Evolutionary conservation across 192 early-diverging fungal genomes (phyloP).

Genomic region (Coemansia sp.): DNA sequence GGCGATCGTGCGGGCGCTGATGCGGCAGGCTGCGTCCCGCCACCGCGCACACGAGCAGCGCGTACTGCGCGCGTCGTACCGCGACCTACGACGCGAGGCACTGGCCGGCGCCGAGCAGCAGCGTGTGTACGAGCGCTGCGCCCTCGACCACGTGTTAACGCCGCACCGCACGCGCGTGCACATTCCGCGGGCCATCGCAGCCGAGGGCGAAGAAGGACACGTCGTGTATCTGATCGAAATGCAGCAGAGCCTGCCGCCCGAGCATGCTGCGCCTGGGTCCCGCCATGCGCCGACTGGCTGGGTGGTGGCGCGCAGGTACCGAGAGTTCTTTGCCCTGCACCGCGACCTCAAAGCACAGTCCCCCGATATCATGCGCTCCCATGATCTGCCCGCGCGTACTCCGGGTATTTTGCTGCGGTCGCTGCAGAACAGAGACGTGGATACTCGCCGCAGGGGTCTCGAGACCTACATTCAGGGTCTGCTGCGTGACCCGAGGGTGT

Average conservation of each 20-base stretch:
- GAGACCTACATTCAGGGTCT: slow-evolving; percentile 72
- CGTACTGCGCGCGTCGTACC: slow-evolving; percentile 61
- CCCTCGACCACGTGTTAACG: slow-evolving; percentile 61
- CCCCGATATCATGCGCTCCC: slow-evolving; percentile 48
- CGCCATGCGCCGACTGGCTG: slow-evolving; percentile 54
- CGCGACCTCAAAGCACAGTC: slow-evolving; percentile 60
- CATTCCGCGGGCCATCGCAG: slow-evolving; percentile 37
- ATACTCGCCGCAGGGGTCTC: slow-evolving; percentile 63
- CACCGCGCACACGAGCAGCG: slow-evolving; percentile 61
- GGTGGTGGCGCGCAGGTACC: slow-evolving; percentile 76
- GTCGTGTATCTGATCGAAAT: slow-evolving; percentile 64
- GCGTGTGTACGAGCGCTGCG: slow-evolving; percentile 59
- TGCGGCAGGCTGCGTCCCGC: slow-evolving; percentile 58
- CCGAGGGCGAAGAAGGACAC: slow-evolving; percentile 10
- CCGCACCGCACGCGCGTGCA: slow-evolving; percentile 49
- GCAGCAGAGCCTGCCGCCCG: slow-evolving; percentile 58
- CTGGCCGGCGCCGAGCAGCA: slow-evolving; percentile 62
- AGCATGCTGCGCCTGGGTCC: slow-evolving; percentile 22
- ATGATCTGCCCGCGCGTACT: slow-evolving; percentile 76
- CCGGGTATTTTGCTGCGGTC: slow-evolving; percentile 39
- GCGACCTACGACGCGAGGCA: slow-evolving; percentile 57
- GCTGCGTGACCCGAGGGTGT: slow-evolving; percentile 58
- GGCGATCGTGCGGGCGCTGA: slow-evolving; percentile 65
- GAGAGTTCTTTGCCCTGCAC: slow-evolving; percentile 86
- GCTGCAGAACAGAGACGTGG: slow-evolving; percentile 65